phyloP scores from a whole-genome alignment of 352 stramenopile genomes.

The Globisporangium okanoganense region DNA sequence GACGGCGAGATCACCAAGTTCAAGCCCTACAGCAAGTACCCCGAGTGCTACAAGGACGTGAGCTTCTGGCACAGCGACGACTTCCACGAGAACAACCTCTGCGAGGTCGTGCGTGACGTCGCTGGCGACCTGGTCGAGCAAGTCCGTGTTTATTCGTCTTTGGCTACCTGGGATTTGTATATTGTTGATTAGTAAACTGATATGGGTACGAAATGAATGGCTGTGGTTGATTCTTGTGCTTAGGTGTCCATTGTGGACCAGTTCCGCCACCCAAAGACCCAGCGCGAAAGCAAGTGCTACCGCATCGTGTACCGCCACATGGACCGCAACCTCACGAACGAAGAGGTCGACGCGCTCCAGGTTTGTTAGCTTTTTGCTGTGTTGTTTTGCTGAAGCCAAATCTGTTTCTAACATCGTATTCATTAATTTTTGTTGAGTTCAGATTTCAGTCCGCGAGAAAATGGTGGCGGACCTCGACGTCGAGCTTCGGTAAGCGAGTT shows the following conservation, averaged over 20 bases:
- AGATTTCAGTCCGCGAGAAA: slow-evolving; percentile 72
- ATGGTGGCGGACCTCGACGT: slow-evolving; percentile 80
- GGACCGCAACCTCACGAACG: slow-evolving; percentile 98
- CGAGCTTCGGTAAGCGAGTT: slow-evolving; percentile 80
- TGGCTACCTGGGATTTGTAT: too few species aligned
- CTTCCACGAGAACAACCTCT: slow-evolving; percentile 97
- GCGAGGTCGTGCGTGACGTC: slow-evolving; percentile 94
- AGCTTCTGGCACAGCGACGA: slow-evolving; percentile 94
- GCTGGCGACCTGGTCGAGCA: slow-evolving; percentile 97
- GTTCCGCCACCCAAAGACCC: slow-evolving; percentile 97
- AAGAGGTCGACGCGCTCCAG: slow-evolving; percentile 98
- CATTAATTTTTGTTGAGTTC: background rate
- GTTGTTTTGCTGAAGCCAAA: background rate
- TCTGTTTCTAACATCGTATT: background rate
- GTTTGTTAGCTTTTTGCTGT: slow-evolving; percentile 20
- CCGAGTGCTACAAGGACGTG: slow-evolving; percentile 98
- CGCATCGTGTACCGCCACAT: slow-evolving; percentile 98
- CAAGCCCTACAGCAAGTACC: slow-evolving; percentile 98
- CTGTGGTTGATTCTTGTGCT: slow-evolving; percentile 10
- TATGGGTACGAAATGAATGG: background rate
- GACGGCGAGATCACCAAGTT: slow-evolving; percentile 95
- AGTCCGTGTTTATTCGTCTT: slow-evolving; percentile 22
- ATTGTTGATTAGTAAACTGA: background rate
- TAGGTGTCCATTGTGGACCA: slow-evolving; percentile 89
- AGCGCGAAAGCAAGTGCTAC: slow-evolving; percentile 95